These are phyloP conservation scores for Ceratocystis variospora DNA, from an alignment of 2,329 filamentous ascomycete genomes.

Conservation along the genomic window DNA sequence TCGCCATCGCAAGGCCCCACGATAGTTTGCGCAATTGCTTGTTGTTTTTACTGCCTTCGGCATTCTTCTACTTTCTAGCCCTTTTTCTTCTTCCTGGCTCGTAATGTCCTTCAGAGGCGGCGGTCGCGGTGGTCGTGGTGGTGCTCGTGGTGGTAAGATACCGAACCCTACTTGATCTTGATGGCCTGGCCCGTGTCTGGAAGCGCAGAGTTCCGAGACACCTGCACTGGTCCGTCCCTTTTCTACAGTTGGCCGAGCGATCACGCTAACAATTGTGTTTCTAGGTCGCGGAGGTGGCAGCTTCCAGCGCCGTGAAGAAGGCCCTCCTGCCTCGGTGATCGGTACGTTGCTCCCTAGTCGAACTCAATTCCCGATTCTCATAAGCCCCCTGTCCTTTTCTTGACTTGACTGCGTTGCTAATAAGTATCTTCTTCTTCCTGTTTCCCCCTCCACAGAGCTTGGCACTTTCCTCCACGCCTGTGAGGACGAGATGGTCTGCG, in stretches of 20 bases:
- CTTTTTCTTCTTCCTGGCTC: conserved; percentile 1
- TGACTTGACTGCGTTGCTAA: conserved; percentile 6
- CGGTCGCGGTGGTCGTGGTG: conserved; percentile 26
- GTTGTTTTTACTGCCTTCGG: not conserved
- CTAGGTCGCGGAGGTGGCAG: conserved; percentile 28
- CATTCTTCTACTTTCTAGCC: not conserved
- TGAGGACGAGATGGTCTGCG: conserved; percentile 97
- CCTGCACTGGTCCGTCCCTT: too few species aligned
- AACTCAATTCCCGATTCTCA: not conserved
- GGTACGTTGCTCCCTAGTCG: conserved; percentile 23
- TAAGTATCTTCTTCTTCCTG: not conserved
- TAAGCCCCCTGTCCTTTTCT: not conserved
- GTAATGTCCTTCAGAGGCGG: conserved; percentile 31
- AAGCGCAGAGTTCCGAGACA: too few species aligned
- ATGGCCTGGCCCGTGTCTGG: too few species aligned
- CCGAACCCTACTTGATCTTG: conserved; percentile 16
- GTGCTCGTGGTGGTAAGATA: conserved; percentile 28
- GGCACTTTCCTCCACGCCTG: conserved; percentile 86
- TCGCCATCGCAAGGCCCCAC: conserved; percentile 3
- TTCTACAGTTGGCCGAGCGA: not conserved
- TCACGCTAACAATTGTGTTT: conserved; percentile 9
- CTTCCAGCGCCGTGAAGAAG: conserved; percentile 30
- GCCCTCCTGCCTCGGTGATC: conserved; percentile 28
- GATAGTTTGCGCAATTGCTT: not conserved
- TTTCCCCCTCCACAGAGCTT: conserved; percentile 49